A percentile compares a stretch with the other conserved stretches of the same genome.
Evolutionary conservation across 345 rosid species (phyloP).

Genomic region (Gynandropsis gynandra): DNA sequence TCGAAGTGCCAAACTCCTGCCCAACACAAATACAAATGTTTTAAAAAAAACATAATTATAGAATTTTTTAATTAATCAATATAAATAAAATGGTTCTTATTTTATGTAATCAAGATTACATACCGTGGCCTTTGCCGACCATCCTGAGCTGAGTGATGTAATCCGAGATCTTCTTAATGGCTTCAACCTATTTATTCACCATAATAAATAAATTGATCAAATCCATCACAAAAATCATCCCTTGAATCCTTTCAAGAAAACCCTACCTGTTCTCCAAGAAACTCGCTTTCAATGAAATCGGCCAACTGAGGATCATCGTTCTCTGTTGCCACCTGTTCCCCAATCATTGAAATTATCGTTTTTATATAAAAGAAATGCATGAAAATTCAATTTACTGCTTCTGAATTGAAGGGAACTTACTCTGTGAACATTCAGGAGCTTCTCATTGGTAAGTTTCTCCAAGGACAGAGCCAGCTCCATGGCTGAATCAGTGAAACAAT

Average conservation of each 20-base stretch:
- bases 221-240: slow-evolving; percentile 28
- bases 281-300: slow-evolving; percentile 67
- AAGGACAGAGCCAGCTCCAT: slow-evolving; percentile 84
- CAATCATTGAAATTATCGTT: no score
- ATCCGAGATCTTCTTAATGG: slow-evolving; percentile 80
- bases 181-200: slow-evolving; percentile 35
- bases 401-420: slow-evolving; percentile 29
- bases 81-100: no score
- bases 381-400: no score
- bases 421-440: slow-evolving; percentile 57
- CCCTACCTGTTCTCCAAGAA: slow-evolving; percentile 60
- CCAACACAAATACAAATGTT: no score
- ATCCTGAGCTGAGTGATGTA: slow-evolving; percentile 76
- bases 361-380: background rate
- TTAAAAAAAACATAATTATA: background rate
- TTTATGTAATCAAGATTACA: no score
- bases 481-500: slow-evolving; percentile 36
- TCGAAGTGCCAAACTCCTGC: slow-evolving; percentile 95
- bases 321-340: slow-evolving; percentile 53
- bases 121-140: slow-evolving; percentile 96
- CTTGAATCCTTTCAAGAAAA: background rate
- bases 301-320: slow-evolving; percentile 60
- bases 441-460: slow-evolving; percentile 83
- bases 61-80: background rate
- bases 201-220: no score